phyloP scores from a whole-genome alignment of 2,329 filamentous ascomycete species.

The Pseudofabraea citricarpa region DNA sequence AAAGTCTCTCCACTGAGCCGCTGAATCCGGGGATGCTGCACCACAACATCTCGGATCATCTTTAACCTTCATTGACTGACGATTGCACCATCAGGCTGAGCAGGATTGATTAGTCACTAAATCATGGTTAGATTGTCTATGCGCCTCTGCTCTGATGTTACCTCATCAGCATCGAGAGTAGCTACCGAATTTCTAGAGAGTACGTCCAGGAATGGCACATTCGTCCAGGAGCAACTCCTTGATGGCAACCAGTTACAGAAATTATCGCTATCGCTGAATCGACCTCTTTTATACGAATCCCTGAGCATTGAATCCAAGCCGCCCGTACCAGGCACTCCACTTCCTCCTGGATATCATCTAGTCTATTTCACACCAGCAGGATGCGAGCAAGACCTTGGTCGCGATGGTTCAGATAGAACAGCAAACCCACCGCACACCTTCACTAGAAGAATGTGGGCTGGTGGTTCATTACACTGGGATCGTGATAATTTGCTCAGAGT shows the following conservation, averaged over 20 bases:
- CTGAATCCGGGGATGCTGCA: no score
- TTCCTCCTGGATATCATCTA: conserved; percentile 48
- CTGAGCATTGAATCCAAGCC: not conserved
- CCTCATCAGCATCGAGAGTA: no score
- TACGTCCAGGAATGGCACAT: no score
- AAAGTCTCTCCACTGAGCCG: no score
- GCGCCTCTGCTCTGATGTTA: no score
- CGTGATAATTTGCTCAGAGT: conserved; percentile 39
- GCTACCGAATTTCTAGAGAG: no score
- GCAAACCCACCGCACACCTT: conserved; percentile 58
- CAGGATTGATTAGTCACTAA: no score
- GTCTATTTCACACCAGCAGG: conserved; percentile 58
- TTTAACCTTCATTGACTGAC: no score
- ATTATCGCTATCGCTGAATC: conserved; percentile 52
- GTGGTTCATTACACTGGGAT: conserved; percentile 52
- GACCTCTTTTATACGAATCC: conserved; percentile 24
- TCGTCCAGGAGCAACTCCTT: no score
- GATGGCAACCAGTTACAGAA: conserved; percentile 62
- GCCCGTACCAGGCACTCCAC: conserved; percentile 6
- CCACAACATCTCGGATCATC: no score
- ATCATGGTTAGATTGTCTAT: no score
- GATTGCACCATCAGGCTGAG: no score
- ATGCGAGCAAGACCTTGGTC: conserved; percentile 47
- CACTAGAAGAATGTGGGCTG: conserved; percentile 64
- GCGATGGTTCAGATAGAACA: conserved; percentile 55